Conservation (phyloP, 1,284 basidiomycete genomes). For the Tylopilus sp. region DNA sequence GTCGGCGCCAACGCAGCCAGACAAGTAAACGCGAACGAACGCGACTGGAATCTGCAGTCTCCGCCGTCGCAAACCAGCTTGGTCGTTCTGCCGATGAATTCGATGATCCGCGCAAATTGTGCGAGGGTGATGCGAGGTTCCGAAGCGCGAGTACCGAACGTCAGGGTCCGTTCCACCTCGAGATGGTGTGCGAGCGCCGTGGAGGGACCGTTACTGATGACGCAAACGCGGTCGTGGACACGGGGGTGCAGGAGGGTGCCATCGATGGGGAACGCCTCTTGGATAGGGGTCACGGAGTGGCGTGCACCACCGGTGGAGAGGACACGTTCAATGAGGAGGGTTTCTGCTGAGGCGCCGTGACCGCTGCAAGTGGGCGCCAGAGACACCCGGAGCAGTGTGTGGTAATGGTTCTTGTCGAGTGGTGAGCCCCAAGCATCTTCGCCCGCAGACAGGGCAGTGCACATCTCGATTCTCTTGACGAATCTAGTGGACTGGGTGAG, state of each 20-base stretch:
- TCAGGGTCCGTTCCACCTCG: conserved; percentile 8
- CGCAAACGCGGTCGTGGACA: conserved; percentile 12
- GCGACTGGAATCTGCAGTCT: conserved; percentile 14
- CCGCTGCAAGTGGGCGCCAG: background rate
- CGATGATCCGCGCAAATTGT: conserved; percentile 11
- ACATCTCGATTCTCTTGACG: conserved; percentile 17
- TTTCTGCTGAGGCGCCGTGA: background rate
- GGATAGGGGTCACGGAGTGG: conserved; percentile 13
- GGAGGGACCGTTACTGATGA: background rate
- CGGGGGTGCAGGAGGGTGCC: conserved; percentile 9
- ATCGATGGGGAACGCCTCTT: background rate
- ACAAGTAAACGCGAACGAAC: conserved; percentile 14
- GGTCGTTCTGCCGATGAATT: conserved; percentile 10
- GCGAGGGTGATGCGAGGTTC: conserved; percentile 1
- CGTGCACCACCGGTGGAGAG: conserved; percentile 3
- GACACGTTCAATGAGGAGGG: conserved; percentile 16
- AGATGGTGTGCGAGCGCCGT: conserved; percentile 5
- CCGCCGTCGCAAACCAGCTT: conserved; percentile 5
- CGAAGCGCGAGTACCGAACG: background rate
- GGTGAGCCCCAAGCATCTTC: conserved; percentile 2
- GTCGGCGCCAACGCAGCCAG: conserved; percentile 11
- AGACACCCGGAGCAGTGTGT: conserved; percentile 12
- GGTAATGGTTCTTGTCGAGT: conserved; percentile 1
- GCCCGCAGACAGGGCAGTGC: conserved; percentile 1
- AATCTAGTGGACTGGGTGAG: background rate